A percentile compares a stretch with the other conserved stretches of the same genome.
Conservation (phyloP, 257 asterid genomes). For the Solanum infundibuliforme region DNA sequence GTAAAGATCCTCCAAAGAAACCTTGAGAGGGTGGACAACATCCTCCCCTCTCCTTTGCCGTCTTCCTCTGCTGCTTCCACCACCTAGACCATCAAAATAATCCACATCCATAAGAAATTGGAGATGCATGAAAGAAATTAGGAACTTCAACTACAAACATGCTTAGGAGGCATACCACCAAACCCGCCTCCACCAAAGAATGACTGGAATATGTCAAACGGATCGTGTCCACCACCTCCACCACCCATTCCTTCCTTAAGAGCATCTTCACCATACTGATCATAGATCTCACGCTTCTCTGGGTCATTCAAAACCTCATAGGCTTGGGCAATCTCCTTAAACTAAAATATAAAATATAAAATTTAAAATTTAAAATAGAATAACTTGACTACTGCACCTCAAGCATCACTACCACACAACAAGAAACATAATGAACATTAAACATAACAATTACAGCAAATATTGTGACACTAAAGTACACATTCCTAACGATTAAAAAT, state of each 20-base stretch:
- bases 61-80: slow-evolving; percentile 18
- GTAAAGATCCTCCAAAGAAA: slow-evolving; percentile 17
- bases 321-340: slow-evolving; percentile 17
- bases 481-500: not conserved
- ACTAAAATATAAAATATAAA: not conserved
- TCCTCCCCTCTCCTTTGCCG: slow-evolving; percentile 19
- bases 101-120: not conserved
- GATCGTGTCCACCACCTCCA: slow-evolving; percentile 18
- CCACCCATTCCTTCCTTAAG: slow-evolving; percentile 19
- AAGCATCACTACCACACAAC: not conserved
- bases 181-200: slow-evolving; percentile 12
- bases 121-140: not conserved
- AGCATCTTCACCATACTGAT: slow-evolving; percentile 20
- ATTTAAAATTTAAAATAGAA: not conserved
- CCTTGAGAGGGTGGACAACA: slow-evolving; percentile 18
- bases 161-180: slow-evolving; percentile 3
- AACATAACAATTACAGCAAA: not conserved
- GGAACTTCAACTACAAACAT: not conserved
- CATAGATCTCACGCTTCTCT: slow-evolving; percentile 17
- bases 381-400: not conserved
- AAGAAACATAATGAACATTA: not conserved
- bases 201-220: slow-evolving; percentile 17
- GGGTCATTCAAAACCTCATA: slow-evolving; percentile 11
- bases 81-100: not conserved
- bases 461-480: not conserved